Conservation (phyloP, 257 asterid genomes). For the Fraxinus americana region DNA sequence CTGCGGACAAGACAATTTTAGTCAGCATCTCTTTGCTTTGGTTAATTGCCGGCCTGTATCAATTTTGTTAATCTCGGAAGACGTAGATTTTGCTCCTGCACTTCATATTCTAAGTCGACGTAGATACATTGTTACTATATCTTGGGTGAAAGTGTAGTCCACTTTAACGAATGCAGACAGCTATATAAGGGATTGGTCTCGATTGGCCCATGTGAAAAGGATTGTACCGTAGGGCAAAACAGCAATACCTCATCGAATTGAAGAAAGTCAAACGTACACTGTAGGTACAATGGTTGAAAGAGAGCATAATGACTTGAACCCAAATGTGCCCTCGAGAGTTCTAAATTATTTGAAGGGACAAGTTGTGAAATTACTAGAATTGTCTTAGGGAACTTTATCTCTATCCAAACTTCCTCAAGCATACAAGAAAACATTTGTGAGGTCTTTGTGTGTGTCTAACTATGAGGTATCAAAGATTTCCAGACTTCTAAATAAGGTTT, state of each 20-base stretch:
- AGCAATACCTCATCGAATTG: too few species aligned
- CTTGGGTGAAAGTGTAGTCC: conserved; percentile 66
- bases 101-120: conserved; percentile 93
- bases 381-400: conserved; percentile 65
- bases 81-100: conserved; percentile 87
- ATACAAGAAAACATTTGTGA: conserved; percentile 61
- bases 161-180: conserved; percentile 84
- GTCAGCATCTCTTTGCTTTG: conserved; percentile 90
- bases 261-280: too few species aligned
- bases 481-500: conserved; percentile 52
- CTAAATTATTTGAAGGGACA: conserved; percentile 74
- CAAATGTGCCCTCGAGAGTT: conserved; percentile 54
- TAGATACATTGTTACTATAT: conserved; percentile 63
- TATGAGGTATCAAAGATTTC: conserved; percentile 68
- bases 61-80: conserved; percentile 23
- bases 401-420: conserved; percentile 62
- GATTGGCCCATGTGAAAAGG: conserved; percentile 79
- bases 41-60: conserved; percentile 67
- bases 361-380: conserved; percentile 68
- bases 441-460: conserved; percentile 64
- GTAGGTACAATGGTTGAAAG: conserved; percentile 55
- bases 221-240: conserved; percentile 37
- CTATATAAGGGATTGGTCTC: conserved; percentile 89
- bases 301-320: conserved; percentile 43
- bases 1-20: conserved; percentile 29